These are phyloP conservation scores for Marsdenia floribunda DNA, from an alignment of 257 asterid genomes.

Conservation along the genomic window DNA sequence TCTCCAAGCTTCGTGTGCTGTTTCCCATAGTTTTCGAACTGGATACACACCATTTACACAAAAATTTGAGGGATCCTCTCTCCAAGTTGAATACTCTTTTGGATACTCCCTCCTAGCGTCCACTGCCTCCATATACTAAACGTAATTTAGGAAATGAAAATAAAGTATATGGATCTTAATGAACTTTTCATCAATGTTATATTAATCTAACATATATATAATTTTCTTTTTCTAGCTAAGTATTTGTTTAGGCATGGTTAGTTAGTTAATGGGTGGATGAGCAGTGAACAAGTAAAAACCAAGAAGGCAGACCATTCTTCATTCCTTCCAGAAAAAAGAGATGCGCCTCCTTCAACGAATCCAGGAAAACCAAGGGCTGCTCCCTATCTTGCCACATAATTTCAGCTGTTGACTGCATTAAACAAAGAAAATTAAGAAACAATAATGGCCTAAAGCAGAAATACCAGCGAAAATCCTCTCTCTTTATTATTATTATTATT, in stretches of 20 bases:
- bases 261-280: too few species aligned
- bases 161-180: constrained; percentile 7
- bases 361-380: constrained; percentile 63
- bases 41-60: constrained; percentile 56
- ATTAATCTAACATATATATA: background rate
- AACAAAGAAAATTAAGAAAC: constrained; percentile 9
- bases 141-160: constrained; percentile 37
- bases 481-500: too few species aligned
- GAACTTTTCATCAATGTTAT: background rate
- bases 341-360: constrained; percentile 75
- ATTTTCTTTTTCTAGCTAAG: background rate
- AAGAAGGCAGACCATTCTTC: constrained; percentile 58
- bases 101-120: constrained; percentile 67
- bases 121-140: constrained; percentile 81
- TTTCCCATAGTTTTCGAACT: constrained; percentile 46
- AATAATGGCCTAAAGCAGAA: background rate
- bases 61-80: constrained; percentile 75
- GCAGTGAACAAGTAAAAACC: background rate
- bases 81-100: constrained; percentile 61
- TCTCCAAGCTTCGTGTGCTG: constrained; percentile 65
- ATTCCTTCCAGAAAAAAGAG: constrained; percentile 67
- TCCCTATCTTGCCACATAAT: constrained; percentile 68
- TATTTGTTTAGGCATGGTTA: background rate
- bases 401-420: constrained; percentile 75
- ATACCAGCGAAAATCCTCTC: background rate